phyloP scores from a whole-genome alignment of 805 yeast species.

The Candida stauntonica region DNA sequence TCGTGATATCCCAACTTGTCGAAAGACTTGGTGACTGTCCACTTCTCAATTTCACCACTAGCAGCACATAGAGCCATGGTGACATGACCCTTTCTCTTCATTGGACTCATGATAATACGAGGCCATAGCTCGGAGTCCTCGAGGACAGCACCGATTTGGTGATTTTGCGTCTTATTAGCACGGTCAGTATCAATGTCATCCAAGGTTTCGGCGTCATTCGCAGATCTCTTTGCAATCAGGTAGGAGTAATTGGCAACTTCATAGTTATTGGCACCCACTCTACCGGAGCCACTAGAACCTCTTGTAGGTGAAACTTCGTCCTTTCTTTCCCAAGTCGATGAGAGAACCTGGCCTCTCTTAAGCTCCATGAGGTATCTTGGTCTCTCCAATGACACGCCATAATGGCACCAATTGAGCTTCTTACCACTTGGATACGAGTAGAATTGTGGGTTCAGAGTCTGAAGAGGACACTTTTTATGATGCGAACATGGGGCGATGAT shows the following conservation, averaged over 20 bases:
- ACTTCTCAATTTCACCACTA: conserved; percentile 74
- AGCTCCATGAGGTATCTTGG: conserved; percentile 80
- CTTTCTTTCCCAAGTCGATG: conserved; percentile 63
- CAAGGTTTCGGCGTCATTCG: conserved; percentile 38
- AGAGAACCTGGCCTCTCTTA: conserved; percentile 73
- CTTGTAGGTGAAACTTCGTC: conserved; percentile 40
- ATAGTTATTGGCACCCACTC: conserved; percentile 64
- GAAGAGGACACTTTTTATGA: conserved; percentile 82
- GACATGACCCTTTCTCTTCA: conserved; percentile 79
- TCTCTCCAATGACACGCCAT: conserved; percentile 63
- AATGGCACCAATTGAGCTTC: conserved; percentile 70
- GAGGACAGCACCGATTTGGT: conserved; percentile 13
- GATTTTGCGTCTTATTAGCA: conserved; percentile 26
- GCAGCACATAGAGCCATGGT: conserved; percentile 74
- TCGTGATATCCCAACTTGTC: conserved; percentile 79
- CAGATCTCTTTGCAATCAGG: conserved; percentile 60
- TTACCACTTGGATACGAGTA: conserved; percentile 54
- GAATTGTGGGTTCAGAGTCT: conserved; percentile 65
- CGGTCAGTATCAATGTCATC: conserved; percentile 39
- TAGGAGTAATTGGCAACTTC: conserved; percentile 75
- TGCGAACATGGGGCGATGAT: conserved; percentile 90
- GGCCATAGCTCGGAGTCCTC: conserved; percentile 50
- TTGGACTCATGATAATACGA: conserved; percentile 65
- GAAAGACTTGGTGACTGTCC: conserved; percentile 80
- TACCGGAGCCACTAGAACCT: conserved; percentile 59